Evolutionary conservation across 2,329 filamentous ascomycete species (phyloP).

Genomic region (Talaromyces sp.): DNA sequence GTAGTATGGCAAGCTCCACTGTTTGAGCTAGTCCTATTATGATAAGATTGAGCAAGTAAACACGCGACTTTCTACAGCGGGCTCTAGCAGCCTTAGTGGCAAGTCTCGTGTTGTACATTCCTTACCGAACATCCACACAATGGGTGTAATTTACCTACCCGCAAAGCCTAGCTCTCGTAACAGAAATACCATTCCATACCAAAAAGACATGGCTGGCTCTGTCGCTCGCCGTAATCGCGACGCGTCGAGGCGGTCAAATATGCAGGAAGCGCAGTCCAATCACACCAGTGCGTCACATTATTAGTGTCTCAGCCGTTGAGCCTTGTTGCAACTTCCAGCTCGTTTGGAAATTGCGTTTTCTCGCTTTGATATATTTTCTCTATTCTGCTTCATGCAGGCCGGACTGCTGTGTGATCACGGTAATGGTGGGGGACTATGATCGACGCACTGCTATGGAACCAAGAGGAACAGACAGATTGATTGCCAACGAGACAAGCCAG

Average conservation of each 20-base stretch:
- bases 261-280: background rate
- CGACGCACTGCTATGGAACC: slow-evolving; percentile 9
- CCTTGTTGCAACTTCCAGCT: background rate
- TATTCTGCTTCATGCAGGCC: background rate
- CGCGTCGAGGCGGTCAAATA: background rate
- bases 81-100: background rate
- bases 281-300: background rate
- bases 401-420: slow-evolving; percentile 6
- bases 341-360: background rate
- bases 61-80: background rate
- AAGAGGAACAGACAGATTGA: background rate
- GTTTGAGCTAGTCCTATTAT: no score
- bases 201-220: background rate
- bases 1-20: no score
- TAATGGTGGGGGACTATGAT: slow-evolving; percentile 7
- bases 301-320: background rate
- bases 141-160: background rate
- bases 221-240: background rate
- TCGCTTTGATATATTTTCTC: background rate
- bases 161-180: background rate
- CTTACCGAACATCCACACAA: background rate
- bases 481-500: slow-evolving; percentile 1
- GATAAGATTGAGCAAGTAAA: no score
- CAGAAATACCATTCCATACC: background rate
- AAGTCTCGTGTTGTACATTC: background rate